These are phyloP conservation scores for Akebia trifoliata DNA, from an alignment of 164 flowering plant species.

Conservation along the genomic window DNA sequence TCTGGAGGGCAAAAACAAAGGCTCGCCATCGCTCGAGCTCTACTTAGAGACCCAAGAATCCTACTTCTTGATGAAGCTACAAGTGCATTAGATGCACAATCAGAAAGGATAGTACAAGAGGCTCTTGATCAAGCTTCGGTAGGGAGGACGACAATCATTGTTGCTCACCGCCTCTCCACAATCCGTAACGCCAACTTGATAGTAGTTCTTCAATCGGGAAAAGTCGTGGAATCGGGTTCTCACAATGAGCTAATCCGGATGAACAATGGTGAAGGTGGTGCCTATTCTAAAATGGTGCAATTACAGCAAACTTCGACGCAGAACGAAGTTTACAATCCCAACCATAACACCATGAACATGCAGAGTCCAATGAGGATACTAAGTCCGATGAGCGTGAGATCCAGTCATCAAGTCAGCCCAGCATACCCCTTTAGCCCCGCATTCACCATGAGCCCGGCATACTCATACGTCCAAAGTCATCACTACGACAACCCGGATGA, in stretches of 20 bases:
- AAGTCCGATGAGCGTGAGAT: background rate
- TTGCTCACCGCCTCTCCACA: conserved; percentile 31
- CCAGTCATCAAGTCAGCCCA: conserved; percentile 25
- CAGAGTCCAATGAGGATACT: conserved; percentile 6
- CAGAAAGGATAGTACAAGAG: conserved; percentile 25
- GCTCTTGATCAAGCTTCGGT: conserved; percentile 21
- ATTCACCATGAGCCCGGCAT: conserved; percentile 1
- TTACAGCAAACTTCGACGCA: conserved; percentile 21
- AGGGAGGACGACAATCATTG: conserved; percentile 24
- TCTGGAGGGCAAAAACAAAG: conserved; percentile 34
- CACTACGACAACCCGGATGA: conserved; percentile 7
- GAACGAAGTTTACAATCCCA: conserved; percentile 12
- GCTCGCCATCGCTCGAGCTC: conserved; percentile 28
- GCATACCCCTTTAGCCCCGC: conserved; percentile 16
- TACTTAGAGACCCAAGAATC: conserved; percentile 25
- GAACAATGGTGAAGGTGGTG: conserved; percentile 19
- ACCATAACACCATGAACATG: background rate
- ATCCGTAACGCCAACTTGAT: conserved; percentile 21
- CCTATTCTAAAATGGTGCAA: conserved; percentile 20
- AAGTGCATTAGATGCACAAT: conserved; percentile 26
- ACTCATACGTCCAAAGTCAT: conserved; percentile 13
- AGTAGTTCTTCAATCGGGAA: conserved; percentile 21
- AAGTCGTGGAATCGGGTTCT: conserved; percentile 21
- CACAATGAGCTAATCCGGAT: conserved; percentile 13
- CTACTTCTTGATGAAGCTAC: conserved; percentile 35